These are phyloP conservation scores for Centella asiatica DNA, from an alignment of 129 eudicot species.

Conservation along the genomic window DNA sequence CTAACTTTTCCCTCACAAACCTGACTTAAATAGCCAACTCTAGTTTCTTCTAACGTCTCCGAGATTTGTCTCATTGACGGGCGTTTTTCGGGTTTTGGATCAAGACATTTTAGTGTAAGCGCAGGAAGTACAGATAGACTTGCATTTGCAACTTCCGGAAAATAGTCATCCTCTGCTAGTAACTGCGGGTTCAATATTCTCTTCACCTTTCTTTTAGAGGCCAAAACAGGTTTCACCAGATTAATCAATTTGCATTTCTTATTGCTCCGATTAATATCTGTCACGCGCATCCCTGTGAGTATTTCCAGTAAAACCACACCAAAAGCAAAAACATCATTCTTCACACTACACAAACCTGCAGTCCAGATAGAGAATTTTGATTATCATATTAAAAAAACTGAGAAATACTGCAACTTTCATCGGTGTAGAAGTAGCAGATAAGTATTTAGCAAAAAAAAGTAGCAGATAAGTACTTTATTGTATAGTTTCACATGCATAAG, in stretches of 20 bases:
- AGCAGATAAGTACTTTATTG: too few species aligned
- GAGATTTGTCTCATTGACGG: constrained; percentile 9
- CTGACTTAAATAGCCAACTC: not conserved
- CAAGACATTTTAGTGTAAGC: not conserved
- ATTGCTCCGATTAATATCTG: not conserved
- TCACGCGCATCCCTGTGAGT: constrained; percentile 15
- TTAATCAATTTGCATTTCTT: not conserved
- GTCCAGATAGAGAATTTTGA: constrained; percentile 1
- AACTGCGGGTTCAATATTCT: constrained; percentile 7
- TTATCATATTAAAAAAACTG: too few species aligned
- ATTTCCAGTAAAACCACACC: constrained; percentile 22
- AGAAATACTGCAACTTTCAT: too few species aligned
- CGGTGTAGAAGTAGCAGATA: too few species aligned
- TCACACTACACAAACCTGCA: constrained; percentile 13
- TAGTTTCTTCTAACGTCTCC: constrained; percentile 9
- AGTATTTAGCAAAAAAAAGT: too few species aligned
- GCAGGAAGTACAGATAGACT: not conserved
- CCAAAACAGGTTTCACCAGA: constrained; percentile 4
- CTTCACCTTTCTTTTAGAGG: not conserved
- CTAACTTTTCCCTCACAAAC: not conserved
- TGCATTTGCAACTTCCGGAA: not conserved
- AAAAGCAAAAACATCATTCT: constrained; percentile 21
- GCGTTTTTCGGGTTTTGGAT: not conserved
- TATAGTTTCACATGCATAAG: too few species aligned
- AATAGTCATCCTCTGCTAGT: not conserved